Evolutionary conservation across 2,329 filamentous ascomycete genomes (phyloP).

Genomic region (Escovopsis sp.): DNA sequence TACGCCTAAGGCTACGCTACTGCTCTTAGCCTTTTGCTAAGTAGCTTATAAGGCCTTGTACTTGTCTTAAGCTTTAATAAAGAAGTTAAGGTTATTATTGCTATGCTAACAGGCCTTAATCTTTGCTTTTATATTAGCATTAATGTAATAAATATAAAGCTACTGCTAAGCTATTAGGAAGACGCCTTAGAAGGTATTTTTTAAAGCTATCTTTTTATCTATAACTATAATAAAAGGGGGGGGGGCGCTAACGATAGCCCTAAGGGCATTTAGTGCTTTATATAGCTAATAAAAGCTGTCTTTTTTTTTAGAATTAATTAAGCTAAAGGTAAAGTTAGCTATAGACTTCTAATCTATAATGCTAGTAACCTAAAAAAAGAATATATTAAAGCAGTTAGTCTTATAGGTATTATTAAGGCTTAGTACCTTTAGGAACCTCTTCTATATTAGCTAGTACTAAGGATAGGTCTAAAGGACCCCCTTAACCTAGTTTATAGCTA

Average conservation of each 20-base stretch:
- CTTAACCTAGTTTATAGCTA: too few relatives aligned
- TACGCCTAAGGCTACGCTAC: too few relatives aligned
- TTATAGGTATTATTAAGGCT: too few relatives aligned
- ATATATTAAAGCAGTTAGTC: too few relatives aligned
- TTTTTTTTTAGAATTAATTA: not conserved
- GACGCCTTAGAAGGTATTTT: not conserved
- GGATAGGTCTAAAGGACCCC: too few relatives aligned
- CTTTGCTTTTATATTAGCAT: not conserved
- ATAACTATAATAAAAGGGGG: not conserved
- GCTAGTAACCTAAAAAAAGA: too few relatives aligned
- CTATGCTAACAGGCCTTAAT: not conserved
- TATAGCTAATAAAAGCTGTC: not conserved
- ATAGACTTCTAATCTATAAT: too few relatives aligned
- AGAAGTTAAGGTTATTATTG: not conserved
- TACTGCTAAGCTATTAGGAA: not conserved
- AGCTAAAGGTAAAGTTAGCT: not conserved
- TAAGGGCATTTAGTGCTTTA: not conserved
- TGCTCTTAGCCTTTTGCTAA: too few relatives aligned
- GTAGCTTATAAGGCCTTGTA: too few relatives aligned
- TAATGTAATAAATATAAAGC: not conserved
- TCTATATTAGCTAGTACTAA: too few relatives aligned
- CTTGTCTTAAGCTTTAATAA: too few relatives aligned
- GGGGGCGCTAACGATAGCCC: not conserved
- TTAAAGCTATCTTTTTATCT: not conserved
- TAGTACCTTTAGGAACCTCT: too few relatives aligned